Evolutionary conservation across 139 green algal genomes (phyloP), one percentile per base, ranked within the genome.

Genomic region (Yamagishiella unicocca): DNA sequence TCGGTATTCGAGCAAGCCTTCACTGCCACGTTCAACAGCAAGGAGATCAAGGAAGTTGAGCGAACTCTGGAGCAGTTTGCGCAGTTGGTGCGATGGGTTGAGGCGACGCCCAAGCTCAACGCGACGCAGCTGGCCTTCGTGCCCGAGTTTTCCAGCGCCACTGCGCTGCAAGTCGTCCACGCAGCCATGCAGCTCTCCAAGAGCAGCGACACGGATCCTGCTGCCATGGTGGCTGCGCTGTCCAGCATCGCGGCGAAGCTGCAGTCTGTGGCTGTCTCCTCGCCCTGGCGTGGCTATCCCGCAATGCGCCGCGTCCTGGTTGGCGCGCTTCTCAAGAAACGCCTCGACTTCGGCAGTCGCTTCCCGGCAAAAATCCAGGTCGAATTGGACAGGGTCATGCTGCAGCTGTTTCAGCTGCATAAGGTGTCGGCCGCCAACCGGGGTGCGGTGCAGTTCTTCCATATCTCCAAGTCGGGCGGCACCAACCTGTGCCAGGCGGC

Each of bases 381-480:
- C 10, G 66, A 55, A 0, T 70, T 83, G 0, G 84, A 92, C 72
- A 35, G 22, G 2, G 14, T 90, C 7, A 75, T 92, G 62, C 84
- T 89, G 50, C 84, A 90, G 35, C 84, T 92, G 14, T 92, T 92
- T 38, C 61, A 35, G 38, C 62, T 89, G 38, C 89, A 92, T 73
- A 85, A 82, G 19, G 8, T 24, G 5, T 88, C 89, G 1, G 72
- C 67, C 7, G 89, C 83, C 8, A 22, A 38, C 27, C 80, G 83
- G 2, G 88, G 74, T 12, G 82, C 82, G 0, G 79, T 92, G 21
- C 89, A 92, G 68, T 92, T 92, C 80, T 89, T 92, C 74, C 89
- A 92, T 38, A 82, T 92, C 61, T 83, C 58, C 84, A 92, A 92
- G 53, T 92, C 89, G 0, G 89, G 89, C n/a, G 89, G 89, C 17